Percentiles rank a stretch among this genome's conserved stretches.
phyloP scores from a whole-genome alignment of 768 basidiomycete species.

The Rubroboletus satanas region DNA sequence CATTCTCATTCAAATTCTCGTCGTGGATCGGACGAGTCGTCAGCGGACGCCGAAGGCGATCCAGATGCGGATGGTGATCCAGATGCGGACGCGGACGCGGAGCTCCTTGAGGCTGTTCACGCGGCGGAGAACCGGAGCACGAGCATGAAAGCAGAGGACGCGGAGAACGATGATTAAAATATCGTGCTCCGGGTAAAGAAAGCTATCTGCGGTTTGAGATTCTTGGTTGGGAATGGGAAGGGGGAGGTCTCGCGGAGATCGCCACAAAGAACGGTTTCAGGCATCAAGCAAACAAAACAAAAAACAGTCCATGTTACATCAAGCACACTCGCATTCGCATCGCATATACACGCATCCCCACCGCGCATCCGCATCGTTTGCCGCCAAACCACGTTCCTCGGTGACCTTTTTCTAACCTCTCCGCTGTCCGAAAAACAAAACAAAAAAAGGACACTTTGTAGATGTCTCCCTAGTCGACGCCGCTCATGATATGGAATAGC shows the following conservation, averaged over 20 bases:
- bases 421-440: constrained; percentile 15
- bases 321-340: constrained; percentile 6
- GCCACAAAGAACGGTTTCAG: constrained; percentile 5
- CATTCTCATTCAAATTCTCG: constrained; percentile 24
- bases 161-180: constrained; percentile 20
- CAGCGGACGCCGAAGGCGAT: constrained; percentile 30
- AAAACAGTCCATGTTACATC: neutral
- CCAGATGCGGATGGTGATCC: constrained; percentile 40
- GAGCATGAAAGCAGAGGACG: constrained; percentile 29
- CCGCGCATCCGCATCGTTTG: neutral
- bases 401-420: neutral
- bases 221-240: constrained; percentile 17
- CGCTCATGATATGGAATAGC: constrained; percentile 14
- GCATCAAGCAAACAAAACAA: neutral
- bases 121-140: constrained; percentile 45
- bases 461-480: constrained; percentile 6
- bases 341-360: constrained; percentile 2
- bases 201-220: neutral
- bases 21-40: constrained; percentile 27
- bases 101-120: constrained; percentile 49
- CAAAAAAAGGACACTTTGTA: neutral
- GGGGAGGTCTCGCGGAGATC: constrained; percentile 3
- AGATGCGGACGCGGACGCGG: constrained; percentile 38
- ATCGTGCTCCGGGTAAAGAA: neutral
- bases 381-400: neutral